A percentile compares a stretch with the other conserved stretches of the same genome.
Conservation (phyloP, 1,284 basidiomycete genomes). For the Trametes hirsuta region DNA sequence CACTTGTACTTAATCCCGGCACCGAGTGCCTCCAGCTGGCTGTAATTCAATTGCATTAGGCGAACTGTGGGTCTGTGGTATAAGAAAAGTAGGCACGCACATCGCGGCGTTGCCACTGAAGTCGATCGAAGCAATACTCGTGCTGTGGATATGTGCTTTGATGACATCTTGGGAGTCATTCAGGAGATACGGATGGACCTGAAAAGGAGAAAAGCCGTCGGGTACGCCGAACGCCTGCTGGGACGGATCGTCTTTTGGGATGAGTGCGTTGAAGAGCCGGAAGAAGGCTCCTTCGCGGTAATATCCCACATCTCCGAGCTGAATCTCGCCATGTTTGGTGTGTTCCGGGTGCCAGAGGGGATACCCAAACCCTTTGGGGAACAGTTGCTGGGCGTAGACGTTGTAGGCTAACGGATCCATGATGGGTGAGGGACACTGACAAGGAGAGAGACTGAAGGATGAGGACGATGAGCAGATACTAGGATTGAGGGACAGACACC, state of each 20-base stretch:
- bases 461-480: background rate
- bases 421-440: background rate
- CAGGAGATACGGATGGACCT: background rate
- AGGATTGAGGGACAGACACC: background rate
- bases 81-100: slow-evolving; percentile 1
- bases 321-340: slow-evolving; percentile 16
- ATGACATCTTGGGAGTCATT: slow-evolving; percentile 2
- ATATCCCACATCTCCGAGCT: slow-evolving; percentile 36
- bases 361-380: slow-evolving; percentile 19
- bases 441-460: background rate
- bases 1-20: slow-evolving; percentile 24
- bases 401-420: slow-evolving; percentile 1
- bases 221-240: slow-evolving; percentile 24
- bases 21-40: slow-evolving; percentile 7
- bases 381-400: slow-evolving; percentile 23
- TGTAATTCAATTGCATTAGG: background rate
- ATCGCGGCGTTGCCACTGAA: slow-evolving; percentile 1
- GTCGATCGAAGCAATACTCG: slow-evolving; percentile 5
- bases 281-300: slow-evolving; percentile 33
- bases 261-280: slow-evolving; percentile 35
- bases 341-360: slow-evolving; percentile 31
- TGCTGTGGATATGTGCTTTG: slow-evolving; percentile 7
- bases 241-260: slow-evolving; percentile 20
- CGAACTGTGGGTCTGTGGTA: background rate
- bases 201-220: slow-evolving; percentile 18